Evolutionary conservation across 1,139 yeast genomes (phyloP), one percentile per base, ranked within the genome.

Genomic region (Yamadazyma buinensis): DNA sequence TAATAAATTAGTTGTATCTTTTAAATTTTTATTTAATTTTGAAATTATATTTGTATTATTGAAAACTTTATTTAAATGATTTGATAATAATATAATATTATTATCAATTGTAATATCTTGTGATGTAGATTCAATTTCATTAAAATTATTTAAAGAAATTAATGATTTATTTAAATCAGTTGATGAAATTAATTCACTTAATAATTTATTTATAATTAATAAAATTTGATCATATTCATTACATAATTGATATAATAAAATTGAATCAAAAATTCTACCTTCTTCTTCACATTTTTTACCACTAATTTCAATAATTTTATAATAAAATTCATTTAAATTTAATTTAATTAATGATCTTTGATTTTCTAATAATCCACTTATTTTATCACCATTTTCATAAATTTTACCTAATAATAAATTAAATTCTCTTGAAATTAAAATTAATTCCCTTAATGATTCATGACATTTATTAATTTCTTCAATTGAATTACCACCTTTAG

Each of bases 211-310:
- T 42, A 90, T 77, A 40, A 87, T 74, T 1, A 74, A 59, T 11
- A 90, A 75, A n/a, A 87, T 97, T 20, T 86, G 81, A 52, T 85
- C 85, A 56, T 83, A 84, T 50, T 90, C 95, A 59, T 86, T 94
- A 36, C 95, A 78, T 43, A 90, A 72, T 61, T 90, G 96, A 54
- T 86, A 92, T 38, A 92, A 68, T 37, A 86, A 65, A 38, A 94
- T 75, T 9, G 97, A 87, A 54, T 94, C 97, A 42, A 84, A 78
- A 5, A 81, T 72, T 49, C 96, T 74, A 3, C 97, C 97, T 54
- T 88, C 97, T 47, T 87, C 95, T 52, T 86, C 94, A 21, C 97
- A 95, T 47, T 78, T 80, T 34, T 73, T 70, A 2, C 97, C 97
- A 19, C 95, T 88, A 40, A 78, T 79, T 51, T 84, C 95, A 6